phyloP scores from a whole-genome alignment of 768 basidiomycete species.

The Gloeostereum incarnatum region DNA sequence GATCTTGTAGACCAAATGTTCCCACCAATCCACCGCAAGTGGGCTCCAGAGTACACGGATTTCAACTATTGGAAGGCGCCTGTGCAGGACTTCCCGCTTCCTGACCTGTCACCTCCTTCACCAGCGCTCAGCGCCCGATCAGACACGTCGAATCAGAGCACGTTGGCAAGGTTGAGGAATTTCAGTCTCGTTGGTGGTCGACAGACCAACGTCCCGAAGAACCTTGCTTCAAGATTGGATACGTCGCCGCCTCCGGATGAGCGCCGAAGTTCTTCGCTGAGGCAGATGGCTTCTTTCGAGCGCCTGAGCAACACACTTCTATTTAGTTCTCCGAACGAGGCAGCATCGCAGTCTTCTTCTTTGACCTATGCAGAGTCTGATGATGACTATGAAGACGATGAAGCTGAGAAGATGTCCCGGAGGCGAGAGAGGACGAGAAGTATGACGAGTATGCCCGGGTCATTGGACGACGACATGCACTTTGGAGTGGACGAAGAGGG shows the following conservation, averaged over 20 bases:
- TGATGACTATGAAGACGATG: conserved; percentile 36
- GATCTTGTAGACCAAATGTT: conserved; percentile 99
- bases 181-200: conserved; percentile 62
- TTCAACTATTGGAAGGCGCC: conserved; percentile 94
- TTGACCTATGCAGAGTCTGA: conserved; percentile 48
- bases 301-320: conserved; percentile 52
- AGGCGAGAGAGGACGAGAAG: conserved; percentile 45
- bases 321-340: conserved; percentile 32
- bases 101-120: conserved; percentile 78
- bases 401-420: conserved; percentile 26
- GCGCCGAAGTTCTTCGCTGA: conserved; percentile 34
- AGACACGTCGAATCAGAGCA: conserved; percentile 68
- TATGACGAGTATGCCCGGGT: conserved; percentile 82
- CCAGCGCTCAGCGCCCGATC: conserved; percentile 93
- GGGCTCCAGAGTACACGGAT: conserved; percentile 88
- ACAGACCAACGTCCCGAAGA: conserved; percentile 18
- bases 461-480: conserved; percentile 55
- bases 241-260: conserved; percentile 22
- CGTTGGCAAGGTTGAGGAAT: conserved; percentile 67
- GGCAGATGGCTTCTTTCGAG: conserved; percentile 74
- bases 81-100: conserved; percentile 68
- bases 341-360: conserved; percentile 38
- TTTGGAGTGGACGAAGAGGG: conserved; percentile 32
- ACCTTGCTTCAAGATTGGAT: conserved; percentile 13
- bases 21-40: conserved; percentile 87